These are phyloP conservation scores for Pulveroboletus ravenelii DNA, from an alignment of 768 basidiomycete species.

Conservation along the genomic window DNA sequence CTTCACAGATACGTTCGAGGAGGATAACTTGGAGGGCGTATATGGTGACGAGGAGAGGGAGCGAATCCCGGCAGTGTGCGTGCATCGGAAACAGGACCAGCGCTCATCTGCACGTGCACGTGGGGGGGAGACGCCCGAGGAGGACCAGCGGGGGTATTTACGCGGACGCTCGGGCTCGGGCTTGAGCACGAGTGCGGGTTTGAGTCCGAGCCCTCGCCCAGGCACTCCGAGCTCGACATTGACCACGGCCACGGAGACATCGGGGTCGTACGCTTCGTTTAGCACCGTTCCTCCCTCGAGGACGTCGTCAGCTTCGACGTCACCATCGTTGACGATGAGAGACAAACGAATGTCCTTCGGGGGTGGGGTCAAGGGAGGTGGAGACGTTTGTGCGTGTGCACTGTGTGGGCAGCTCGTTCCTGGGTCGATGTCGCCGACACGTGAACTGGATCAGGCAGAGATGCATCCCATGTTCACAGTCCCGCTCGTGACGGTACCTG, in stretches of 20 bases:
- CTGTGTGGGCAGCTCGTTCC: constrained; percentile 17
- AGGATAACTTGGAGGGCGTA: constrained; percentile 5
- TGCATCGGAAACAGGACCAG: constrained; percentile 2
- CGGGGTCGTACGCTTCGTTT: constrained; percentile 21
- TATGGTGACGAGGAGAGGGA: neutral
- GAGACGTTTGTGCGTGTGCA: constrained; percentile 5
- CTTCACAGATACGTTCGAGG: constrained; percentile 17
- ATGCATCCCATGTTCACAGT: constrained; percentile 30
- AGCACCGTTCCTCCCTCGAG: constrained; percentile 18
- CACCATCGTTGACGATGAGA: constrained; percentile 1
- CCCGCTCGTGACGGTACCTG: constrained; percentile 24
- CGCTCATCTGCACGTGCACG: constrained; percentile 4
- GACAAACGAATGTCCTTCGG: neutral
- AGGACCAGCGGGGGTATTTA: constrained; percentile 2
- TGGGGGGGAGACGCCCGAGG: constrained; percentile 1
- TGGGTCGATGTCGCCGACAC: neutral
- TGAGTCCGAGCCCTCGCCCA: constrained; percentile 10
- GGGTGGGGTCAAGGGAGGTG: neutral
- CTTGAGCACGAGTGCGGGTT: neutral
- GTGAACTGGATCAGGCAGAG: neutral
- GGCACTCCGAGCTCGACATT: constrained; percentile 17
- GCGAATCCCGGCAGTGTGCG: neutral
- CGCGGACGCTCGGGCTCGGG: neutral
- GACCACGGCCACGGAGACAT: constrained; percentile 19
- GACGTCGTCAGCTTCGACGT: constrained; percentile 10